Percentiles rank a stretch among this genome's conserved stretches.
These are phyloP conservation scores for Coemansia sp. DNA, from an alignment of 192 early-diverging fungal genomes.

Conservation along the genomic window DNA sequence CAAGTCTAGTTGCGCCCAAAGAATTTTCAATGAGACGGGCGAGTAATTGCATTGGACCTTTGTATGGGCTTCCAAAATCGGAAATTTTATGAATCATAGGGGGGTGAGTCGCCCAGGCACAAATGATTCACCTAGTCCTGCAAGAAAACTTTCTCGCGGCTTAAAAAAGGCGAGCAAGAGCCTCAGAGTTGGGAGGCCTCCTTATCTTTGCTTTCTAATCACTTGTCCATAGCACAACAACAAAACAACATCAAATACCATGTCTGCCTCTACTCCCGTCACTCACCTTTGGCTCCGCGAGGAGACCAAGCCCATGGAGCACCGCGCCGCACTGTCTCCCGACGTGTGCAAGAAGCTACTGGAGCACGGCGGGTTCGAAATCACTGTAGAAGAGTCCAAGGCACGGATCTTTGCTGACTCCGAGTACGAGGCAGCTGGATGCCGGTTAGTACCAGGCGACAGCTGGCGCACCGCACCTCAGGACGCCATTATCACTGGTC, in stretches of 20 bases:
- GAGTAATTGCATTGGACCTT: background rate
- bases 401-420: constrained; percentile 87
- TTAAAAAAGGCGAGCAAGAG: background rate
- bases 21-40: background rate
- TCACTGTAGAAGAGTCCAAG: constrained; percentile 84
- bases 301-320: constrained; percentile 97
- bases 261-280: constrained; percentile 19
- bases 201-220: background rate
- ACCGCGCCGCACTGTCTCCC: constrained; percentile 91
- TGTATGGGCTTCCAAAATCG: background rate
- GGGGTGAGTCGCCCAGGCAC: background rate
- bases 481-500: constrained; percentile 92
- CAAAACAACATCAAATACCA: constrained; percentile 5
- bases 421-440: constrained; percentile 87
- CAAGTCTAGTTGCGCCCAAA: background rate
- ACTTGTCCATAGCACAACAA: background rate
- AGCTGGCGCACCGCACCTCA: constrained; percentile 85
- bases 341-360: constrained; percentile 78
- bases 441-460: constrained; percentile 74
- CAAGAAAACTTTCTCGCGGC: background rate
- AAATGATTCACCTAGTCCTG: background rate
- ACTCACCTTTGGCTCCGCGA: constrained; percentile 92
- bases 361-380: constrained; percentile 70
- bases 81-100: constrained; percentile 8
- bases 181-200: background rate